Percentiles rank a stretch among this genome's conserved stretches.
phyloP scores from a whole-genome alignment of 139 green algal species.

The Ulvella scutata region DNA sequence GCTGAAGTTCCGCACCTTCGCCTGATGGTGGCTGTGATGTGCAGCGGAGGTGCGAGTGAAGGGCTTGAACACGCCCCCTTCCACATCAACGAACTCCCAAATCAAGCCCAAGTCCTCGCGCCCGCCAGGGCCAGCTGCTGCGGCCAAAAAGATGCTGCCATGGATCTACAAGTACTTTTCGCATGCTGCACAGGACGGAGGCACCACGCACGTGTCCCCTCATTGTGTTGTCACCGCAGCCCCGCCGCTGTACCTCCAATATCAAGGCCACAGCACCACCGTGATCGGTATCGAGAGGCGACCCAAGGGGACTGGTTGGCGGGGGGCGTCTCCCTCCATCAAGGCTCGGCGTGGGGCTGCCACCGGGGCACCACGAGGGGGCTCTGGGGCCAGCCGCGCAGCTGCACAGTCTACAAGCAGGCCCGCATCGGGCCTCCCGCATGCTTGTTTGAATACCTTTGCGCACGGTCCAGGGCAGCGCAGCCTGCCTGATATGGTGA shows the following conservation, averaged over 20 bases:
- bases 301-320: background rate
- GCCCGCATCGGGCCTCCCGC: too few relatives aligned
- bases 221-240: background rate
- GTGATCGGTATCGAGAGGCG: background rate
- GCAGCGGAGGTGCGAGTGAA: background rate
- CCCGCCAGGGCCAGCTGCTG: background rate
- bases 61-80: background rate
- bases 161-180: slow-evolving; percentile 2
- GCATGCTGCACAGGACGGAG: background rate
- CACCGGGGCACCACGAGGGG: too few relatives aligned
- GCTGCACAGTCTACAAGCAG: too few relatives aligned
- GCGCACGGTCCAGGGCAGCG: too few relatives aligned
- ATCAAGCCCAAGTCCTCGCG: background rate
- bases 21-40: too few relatives aligned
- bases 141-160: background rate
- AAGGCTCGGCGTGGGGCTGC: too few relatives aligned
- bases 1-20: too few relatives aligned
- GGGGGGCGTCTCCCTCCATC: background rate
- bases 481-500: background rate
- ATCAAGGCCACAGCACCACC: background rate
- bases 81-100: background rate
- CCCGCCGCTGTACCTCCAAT: background rate
- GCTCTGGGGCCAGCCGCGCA: too few relatives aligned
- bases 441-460: too few relatives aligned
- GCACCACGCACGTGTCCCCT: background rate